Conservation (phyloP, 192 early-diverging fungal genomes). For the Diversispora epigaea region DNA sequence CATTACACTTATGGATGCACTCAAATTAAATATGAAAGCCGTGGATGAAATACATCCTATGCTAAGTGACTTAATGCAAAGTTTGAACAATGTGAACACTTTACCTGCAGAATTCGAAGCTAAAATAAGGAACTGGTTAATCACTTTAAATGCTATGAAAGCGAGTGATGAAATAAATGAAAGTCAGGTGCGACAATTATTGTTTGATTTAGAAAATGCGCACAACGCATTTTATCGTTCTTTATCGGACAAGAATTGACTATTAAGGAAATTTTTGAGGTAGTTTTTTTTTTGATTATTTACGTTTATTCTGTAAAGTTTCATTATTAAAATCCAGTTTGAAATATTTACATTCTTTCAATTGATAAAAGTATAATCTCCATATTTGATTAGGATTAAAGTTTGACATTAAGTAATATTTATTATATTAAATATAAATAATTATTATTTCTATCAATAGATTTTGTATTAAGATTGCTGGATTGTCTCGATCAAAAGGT, state of each 20-base stretch:
- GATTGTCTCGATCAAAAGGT: neutral
- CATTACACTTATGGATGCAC: conserved; percentile 89
- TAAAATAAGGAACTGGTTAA: conserved; percentile 87
- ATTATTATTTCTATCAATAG: too few relatives aligned
- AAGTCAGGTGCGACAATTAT: conserved; percentile 85
- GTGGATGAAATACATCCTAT: conserved; percentile 91
- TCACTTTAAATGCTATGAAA: conserved; percentile 88
- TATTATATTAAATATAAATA: too few relatives aligned
- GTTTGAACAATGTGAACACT: conserved; percentile 76
- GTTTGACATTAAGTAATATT: too few relatives aligned
- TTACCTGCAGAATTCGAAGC: conserved; percentile 76
- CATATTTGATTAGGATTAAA: too few relatives aligned
- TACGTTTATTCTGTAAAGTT: too few relatives aligned
- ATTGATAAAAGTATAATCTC: too few relatives aligned
- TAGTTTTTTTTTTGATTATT: too few relatives aligned
- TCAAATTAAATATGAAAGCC: conserved; percentile 79
- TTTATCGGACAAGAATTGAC: conserved; percentile 27
- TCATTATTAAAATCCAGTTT: too few relatives aligned
- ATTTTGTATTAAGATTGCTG: too few relatives aligned
- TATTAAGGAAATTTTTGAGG: too few relatives aligned
- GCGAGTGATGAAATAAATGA: conserved; percentile 83
- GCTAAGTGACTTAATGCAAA: conserved; percentile 82
- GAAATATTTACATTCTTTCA: too few relatives aligned
- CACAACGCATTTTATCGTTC: conserved; percentile 65
- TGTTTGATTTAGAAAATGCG: conserved; percentile 86